Evolutionary conservation across 768 basidiomycete genomes (phyloP).

Genomic region (Amanita exitialis): DNA sequence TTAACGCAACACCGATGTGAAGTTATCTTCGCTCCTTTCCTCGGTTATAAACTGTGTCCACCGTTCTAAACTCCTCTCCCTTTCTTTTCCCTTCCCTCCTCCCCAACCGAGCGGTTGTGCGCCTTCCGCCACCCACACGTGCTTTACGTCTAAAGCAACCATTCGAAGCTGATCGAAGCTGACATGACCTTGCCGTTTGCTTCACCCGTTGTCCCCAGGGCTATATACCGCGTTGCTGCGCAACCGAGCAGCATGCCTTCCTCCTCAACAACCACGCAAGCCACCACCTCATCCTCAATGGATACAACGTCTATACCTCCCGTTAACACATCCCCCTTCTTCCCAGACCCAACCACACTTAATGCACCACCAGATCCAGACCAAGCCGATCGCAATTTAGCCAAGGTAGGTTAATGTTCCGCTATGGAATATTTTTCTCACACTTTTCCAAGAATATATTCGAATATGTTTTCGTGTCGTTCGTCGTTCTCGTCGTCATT

Average conservation of each 20-base stretch:
- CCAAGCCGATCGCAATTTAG: slow-evolving; percentile 8
- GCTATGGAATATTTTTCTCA: not conserved
- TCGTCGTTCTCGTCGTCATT: not conserved
- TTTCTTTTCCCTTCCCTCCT: not conserved
- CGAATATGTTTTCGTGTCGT: not conserved
- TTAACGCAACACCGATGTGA: not conserved
- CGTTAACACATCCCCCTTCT: slow-evolving; percentile 15
- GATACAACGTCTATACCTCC: not conserved
- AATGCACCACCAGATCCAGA: slow-evolving; percentile 3
- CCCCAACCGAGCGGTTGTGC: not conserved
- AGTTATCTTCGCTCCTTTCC: not conserved
- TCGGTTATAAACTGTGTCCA: not conserved
- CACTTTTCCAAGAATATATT: not conserved
- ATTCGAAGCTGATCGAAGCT: not conserved
- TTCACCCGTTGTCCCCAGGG: not conserved
- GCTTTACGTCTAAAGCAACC: not conserved
- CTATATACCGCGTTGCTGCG: not conserved
- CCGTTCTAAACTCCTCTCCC: not conserved
- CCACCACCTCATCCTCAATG: not conserved
- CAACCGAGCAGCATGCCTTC: not conserved
- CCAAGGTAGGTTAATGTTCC: slow-evolving; percentile 13
- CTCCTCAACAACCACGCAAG: not conserved
- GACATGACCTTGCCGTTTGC: not conserved
- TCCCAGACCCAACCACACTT: slow-evolving; percentile 15
- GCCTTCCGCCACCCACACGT: not conserved